These are phyloP conservation scores for Xylaria digitata DNA, from an alignment of 2,329 filamentous ascomycete genomes.

Conservation along the genomic window DNA sequence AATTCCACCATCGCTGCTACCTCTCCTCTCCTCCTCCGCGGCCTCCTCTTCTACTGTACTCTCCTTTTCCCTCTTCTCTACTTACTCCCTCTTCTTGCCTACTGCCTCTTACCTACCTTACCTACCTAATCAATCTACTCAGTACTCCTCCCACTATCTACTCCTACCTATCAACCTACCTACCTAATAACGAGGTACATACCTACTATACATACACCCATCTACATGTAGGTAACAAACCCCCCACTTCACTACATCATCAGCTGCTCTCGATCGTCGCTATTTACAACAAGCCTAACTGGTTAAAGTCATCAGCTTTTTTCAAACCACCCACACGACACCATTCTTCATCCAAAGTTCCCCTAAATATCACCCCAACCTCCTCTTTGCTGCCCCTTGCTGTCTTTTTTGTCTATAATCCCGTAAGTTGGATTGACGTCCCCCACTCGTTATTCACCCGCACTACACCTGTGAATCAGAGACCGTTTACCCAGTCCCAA, in stretches of 20 bases:
- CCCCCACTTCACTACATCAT: slow-evolving; percentile 38
- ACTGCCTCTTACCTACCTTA: neutral
- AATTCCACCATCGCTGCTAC: slow-evolving; percentile 34
- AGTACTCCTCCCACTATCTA: slow-evolving; percentile 9
- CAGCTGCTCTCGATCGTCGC: slow-evolving; percentile 34
- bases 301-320: slow-evolving; percentile 36
- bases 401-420: slow-evolving; percentile 21
- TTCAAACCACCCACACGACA: slow-evolving; percentile 34
- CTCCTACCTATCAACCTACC: slow-evolving; percentile 6
- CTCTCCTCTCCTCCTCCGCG: slow-evolving; percentile 16
- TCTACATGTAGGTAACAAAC: slow-evolving; percentile 29
- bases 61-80: neutral
- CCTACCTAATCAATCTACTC: neutral
- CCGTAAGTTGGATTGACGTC: slow-evolving; percentile 19
- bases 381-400: slow-evolving; percentile 21
- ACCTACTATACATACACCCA: slow-evolving; percentile 9
- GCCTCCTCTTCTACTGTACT: slow-evolving; percentile 1
- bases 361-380: slow-evolving; percentile 17
- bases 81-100: neutral
- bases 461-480: slow-evolving; percentile 9
- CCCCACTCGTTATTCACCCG: slow-evolving; percentile 12
- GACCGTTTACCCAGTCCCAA: slow-evolving; percentile 18
- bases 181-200: slow-evolving; percentile 30
- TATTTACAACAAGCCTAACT: slow-evolving; percentile 37
- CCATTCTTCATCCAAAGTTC: slow-evolving; percentile 29